These are phyloP conservation scores for Cyclostephanos invisitatus DNA, from an alignment of 108 stramenopile genomes.

Conservation along the genomic window DNA sequence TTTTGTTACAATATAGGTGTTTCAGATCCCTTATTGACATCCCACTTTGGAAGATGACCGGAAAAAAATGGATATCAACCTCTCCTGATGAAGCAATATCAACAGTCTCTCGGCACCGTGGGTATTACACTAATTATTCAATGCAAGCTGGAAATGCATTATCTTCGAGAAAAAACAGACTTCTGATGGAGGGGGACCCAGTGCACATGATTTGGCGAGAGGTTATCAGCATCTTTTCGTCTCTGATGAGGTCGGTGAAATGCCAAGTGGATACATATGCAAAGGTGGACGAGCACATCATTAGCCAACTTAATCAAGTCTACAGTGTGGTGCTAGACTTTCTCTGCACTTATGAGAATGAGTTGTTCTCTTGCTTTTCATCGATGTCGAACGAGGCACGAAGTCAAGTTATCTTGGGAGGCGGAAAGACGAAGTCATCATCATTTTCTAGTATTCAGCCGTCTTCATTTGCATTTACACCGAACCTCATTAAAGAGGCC, in stretches of 20 bases:
- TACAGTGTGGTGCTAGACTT: constrained; percentile 36
- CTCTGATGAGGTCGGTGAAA: constrained; percentile 29
- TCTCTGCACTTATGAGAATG: constrained; percentile 31
- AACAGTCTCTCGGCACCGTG: constrained; percentile 23
- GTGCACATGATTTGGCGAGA: constrained; percentile 45
- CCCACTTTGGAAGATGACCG: constrained; percentile 27
- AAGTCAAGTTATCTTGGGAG: constrained; percentile 6
- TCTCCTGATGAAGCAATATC: not conserved
- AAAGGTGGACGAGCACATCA: constrained; percentile 26
- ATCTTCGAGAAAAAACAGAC: not conserved
- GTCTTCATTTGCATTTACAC: constrained; percentile 41
- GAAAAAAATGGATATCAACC: constrained; percentile 14
- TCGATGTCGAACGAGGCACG: constrained; percentile 25
- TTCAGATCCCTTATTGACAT: constrained; percentile 38
- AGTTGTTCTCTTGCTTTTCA: constrained; percentile 41
- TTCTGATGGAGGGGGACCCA: constrained; percentile 21
- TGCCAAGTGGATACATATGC: constrained; percentile 25
- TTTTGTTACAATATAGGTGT: constrained; percentile 29
- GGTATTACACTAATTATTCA: constrained; percentile 15
- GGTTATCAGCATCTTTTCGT: constrained; percentile 30
- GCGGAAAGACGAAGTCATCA: constrained; percentile 12
- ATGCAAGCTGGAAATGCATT: constrained; percentile 1
- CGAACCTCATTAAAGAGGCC: constrained; percentile 36
- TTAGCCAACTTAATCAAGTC: constrained; percentile 25
- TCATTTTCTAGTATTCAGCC: constrained; percentile 34